These are phyloP conservation scores for Castanea mollissima DNA, from an alignment of 306 rosid species.

Conservation along the genomic window DNA sequence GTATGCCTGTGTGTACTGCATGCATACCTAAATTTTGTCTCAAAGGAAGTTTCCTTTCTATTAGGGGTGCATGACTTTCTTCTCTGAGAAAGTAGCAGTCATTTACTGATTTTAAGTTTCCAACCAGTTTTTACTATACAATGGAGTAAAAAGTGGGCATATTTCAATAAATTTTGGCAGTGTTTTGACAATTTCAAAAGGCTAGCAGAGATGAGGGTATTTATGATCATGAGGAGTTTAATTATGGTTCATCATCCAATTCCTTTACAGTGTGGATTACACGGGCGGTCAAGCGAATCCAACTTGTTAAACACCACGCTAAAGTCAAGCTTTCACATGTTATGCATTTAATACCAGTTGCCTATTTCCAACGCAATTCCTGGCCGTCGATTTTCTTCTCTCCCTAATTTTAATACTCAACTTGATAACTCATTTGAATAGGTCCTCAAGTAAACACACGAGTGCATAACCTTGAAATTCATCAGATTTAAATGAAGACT, in stretches of 20 bases:
- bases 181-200: not conserved
- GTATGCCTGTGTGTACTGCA: not conserved
- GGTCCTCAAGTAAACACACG: no score
- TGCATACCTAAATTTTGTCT: not conserved
- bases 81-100: no score
- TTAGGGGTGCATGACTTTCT: no score
- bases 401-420: not conserved
- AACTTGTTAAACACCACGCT: not conserved
- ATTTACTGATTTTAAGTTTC: not conserved
- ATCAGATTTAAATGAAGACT: no score
- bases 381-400: not conserved
- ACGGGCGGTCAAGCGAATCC: not conserved
- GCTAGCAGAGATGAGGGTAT: not conserved
- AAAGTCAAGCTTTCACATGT: constrained; percentile 20
- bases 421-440: no score
- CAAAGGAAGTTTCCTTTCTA: not conserved
- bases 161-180: not conserved
- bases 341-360: constrained; percentile 16
- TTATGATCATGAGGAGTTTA: not conserved
- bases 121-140: not conserved
- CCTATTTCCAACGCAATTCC: constrained; percentile 19
- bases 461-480: no score
- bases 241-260: not conserved
- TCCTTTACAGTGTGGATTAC: not conserved
- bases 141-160: not conserved